Base-by-base conservation (phyloP, 345 rosid species). In the Microthlaspi erraticum region DNA sequence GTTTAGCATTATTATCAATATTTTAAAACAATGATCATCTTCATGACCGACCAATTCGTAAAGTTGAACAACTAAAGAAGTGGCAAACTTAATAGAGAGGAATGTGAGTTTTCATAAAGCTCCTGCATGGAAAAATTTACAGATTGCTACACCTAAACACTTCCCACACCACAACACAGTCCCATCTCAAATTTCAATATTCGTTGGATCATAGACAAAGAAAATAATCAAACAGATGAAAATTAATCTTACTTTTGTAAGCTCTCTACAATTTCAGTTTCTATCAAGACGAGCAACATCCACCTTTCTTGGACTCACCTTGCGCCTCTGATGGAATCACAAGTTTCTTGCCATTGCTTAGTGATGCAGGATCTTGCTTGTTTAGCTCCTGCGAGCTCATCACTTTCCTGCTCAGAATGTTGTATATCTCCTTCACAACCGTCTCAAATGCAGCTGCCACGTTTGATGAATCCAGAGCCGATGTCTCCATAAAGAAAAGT, bases 401-500 rank as follows among this genome's bases (percentile, higher is more conserved):
- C 16, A 91, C 97, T 81, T 93, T 93, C 73, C 91, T 83, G 83
- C 98, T 91, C 66, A 93, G 63, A 73, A 93, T 93, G 65, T 79
- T 74, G 85, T 85, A 91, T 59, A 93, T 93, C 90, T 93, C 98
- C 79, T 79, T 87, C 38, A 93, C 98, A 42, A 91, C 98, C 0
- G 87, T 93, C 81, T 85, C 85, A 75, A 93, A 93, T n/a, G 98
- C 98, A n/a, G 88, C 80, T 4, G 83, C 64, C 32, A 93, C 98
- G 26, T 89, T 93, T 0, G 96, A 93, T 10, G 98, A 93, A 81
- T 93, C 97, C 10, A 93, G 85, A 50, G 98, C 98, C 0, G 97
- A 93, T 46, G 98, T 93, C 64, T 93, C 98, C 85, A 93, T 82
- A 79, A 93, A 93, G 80, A 91, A 93, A 73, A 91, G 83, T 39